Evolutionary conservation across 23 red algal species (phyloP), one percentile per base, ranked within the genome.

Genomic region (Gracilaria gracilis): DNA sequence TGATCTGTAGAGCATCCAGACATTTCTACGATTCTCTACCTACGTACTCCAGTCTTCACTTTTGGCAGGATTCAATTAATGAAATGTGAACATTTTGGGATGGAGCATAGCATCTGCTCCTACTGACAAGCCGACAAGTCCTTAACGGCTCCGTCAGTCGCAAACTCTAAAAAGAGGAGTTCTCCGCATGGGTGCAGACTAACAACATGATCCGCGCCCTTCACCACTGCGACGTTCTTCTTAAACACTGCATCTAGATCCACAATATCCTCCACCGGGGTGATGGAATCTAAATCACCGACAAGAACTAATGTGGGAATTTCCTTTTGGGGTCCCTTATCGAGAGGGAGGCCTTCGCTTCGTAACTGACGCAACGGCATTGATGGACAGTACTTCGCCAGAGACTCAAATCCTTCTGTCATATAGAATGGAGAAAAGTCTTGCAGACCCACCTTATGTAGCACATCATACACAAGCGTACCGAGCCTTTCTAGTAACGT

Each of bases 321-420:
- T 2, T 67, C 62, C 16, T 21, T 28, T 15, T 67, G 62, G 6
- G 33, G 62, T 24, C 24, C 62, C 24, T 36, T 67, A 9, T 67
- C 62, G 1, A 67, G 62, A 31, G 62, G 62, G 2, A 67, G n/a
- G 62, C 9, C 25, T 24, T 17, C 24, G 12, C 62, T 31, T 15
- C 62, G 7, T 31, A 28, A 17, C 25, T 67, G 62, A 5, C 12
- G 5, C 2, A 35, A 35, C 6, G 62, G 62, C 9, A 67, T 31
- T 29, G n/a, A 3, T 2, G 62, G 27, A 33, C 16, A 67, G 62
- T 13, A 2, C 25, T 67, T 28, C 33, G 62, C 62, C 16, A 35
- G 27, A 67, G 62, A 67, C 33, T 31, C 62, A 67, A 67, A 67
- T 2, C 12, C 24, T 67, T 67, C 62, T 33, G n/a, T 67, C 28